These are phyloP conservation scores for Aegilops umbellulata DNA, from an alignment of 176 grass and related monocot species.

Conservation along the genomic window DNA sequence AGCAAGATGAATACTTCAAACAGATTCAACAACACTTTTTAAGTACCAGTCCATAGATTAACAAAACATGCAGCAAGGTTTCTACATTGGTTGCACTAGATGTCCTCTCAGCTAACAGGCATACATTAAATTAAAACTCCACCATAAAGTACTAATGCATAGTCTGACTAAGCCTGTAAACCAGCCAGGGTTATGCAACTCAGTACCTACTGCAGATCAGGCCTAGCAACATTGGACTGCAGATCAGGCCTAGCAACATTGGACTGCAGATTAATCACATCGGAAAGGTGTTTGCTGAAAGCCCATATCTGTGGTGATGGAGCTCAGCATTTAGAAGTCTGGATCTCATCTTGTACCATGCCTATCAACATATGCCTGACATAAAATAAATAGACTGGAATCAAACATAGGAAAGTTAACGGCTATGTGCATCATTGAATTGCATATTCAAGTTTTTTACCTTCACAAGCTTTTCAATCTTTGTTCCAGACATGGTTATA, in stretches of 20 bases:
- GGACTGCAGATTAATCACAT: conserved; percentile 9
- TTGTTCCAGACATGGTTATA: conserved; percentile 34
- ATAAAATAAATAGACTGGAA: conserved; percentile 23
- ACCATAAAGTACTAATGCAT: conserved; percentile 10
- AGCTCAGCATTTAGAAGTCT: conserved; percentile 16
- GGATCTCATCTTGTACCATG: conserved; percentile 22
- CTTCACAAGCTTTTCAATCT: conserved; percentile 64
- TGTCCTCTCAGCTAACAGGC: conserved; percentile 20
- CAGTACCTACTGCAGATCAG: conserved; percentile 6
- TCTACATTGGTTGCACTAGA: conserved; percentile 21
- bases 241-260: conserved; percentile 3
- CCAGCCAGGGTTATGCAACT: conserved; percentile 36
- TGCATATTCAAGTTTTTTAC: conserved; percentile 37
- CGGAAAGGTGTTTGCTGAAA: not conserved
- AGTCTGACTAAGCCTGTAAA: conserved; percentile 30
- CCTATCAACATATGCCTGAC: conserved; percentile 53
- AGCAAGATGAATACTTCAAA: not conserved
- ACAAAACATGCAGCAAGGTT: conserved; percentile 14
- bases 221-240: not conserved
- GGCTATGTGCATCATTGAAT: not conserved
- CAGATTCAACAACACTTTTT: not conserved
- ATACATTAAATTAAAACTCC: conserved; percentile 24
- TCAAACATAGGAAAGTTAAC: conserved; percentile 18
- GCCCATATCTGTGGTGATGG: conserved; percentile 4
- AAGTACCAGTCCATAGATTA: conserved; percentile 17